Conservation (phyloP, 1,284 basidiomycete genomes). For the Ustilago shanxiensis region DNA sequence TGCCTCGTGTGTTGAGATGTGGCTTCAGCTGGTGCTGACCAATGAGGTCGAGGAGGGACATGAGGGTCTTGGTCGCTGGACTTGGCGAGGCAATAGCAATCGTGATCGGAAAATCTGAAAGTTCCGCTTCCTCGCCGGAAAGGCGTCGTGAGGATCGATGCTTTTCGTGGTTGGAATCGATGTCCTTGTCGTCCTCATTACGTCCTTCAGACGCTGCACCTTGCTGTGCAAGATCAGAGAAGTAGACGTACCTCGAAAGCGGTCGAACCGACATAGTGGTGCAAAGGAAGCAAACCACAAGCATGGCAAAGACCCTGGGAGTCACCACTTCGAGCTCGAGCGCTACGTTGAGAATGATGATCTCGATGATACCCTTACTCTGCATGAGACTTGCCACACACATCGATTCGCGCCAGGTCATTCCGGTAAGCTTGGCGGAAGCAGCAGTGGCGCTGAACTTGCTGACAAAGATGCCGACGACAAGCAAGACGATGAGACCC, state of each 20-base stretch:
- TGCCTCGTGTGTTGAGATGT: neutral
- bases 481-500: constrained; percentile 54
- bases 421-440: constrained; percentile 42
- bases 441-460: constrained; percentile 49
- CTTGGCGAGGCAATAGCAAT: constrained; percentile 52
- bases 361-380: constrained; percentile 59
- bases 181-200: constrained; percentile 5
- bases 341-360: constrained; percentile 57
- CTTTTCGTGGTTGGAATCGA: constrained; percentile 1
- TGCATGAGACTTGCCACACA: constrained; percentile 53
- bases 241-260: constrained; percentile 47
- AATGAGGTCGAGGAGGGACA: constrained; percentile 40
- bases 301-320: constrained; percentile 52
- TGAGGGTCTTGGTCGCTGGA: constrained; percentile 47
- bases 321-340: constrained; percentile 45
- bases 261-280: constrained; percentile 53
- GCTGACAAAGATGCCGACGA: constrained; percentile 55
- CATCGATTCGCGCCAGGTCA: constrained; percentile 53
- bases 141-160: neutral
- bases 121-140: neutral
- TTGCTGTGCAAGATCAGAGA: constrained; percentile 23
- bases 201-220: neutral
- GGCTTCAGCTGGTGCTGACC: constrained; percentile 17
- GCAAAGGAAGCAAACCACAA: constrained; percentile 53
- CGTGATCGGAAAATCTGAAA: constrained; percentile 42